Conservation (phyloP, 2,329 filamentous ascomycete genomes). For the Myotisia sp. region DNA sequence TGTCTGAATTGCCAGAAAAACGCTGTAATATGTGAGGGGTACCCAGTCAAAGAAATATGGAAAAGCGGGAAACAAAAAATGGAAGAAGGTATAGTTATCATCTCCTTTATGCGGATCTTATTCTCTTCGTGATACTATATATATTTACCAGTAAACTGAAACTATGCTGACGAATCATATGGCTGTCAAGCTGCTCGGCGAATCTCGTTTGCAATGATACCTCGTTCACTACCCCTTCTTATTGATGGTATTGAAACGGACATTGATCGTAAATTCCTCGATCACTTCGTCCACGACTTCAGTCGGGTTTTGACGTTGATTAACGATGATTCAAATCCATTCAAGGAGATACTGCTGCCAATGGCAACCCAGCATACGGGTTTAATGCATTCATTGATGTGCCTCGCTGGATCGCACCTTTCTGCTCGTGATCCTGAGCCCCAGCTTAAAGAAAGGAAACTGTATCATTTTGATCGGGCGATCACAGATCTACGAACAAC, state of each 20-base stretch:
- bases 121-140: slow-evolving; percentile 2
- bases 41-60: slow-evolving; percentile 76
- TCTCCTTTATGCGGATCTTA: not conserved
- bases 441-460: slow-evolving; percentile 40
- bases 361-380: slow-evolving; percentile 67
- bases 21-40: slow-evolving; percentile 79
- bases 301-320: slow-evolving; percentile 72
- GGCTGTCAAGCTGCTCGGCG: slow-evolving; percentile 17
- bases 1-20: slow-evolving; percentile 80
- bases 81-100: slow-evolving; percentile 49
- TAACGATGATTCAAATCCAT: slow-evolving; percentile 67
- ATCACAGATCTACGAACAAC: slow-evolving; percentile 28
- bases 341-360: slow-evolving; percentile 68
- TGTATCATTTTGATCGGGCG: slow-evolving; percentile 38
- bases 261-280: slow-evolving; percentile 66
- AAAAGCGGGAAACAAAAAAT: slow-evolving; percentile 66
- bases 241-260: slow-evolving; percentile 70
- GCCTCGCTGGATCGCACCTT: slow-evolving; percentile 64
- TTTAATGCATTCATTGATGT: slow-evolving; percentile 81
- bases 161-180: slow-evolving; percentile 1
- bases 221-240: slow-evolving; percentile 42
- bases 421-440: slow-evolving; percentile 38
- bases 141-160: not conserved
- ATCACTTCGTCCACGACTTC: slow-evolving; percentile 67
- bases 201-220: slow-evolving; percentile 22